phyloP scores from a whole-genome alignment of 2,329 filamentous ascomycete species.

The Hymenotorrendiella dingleyae region DNA sequence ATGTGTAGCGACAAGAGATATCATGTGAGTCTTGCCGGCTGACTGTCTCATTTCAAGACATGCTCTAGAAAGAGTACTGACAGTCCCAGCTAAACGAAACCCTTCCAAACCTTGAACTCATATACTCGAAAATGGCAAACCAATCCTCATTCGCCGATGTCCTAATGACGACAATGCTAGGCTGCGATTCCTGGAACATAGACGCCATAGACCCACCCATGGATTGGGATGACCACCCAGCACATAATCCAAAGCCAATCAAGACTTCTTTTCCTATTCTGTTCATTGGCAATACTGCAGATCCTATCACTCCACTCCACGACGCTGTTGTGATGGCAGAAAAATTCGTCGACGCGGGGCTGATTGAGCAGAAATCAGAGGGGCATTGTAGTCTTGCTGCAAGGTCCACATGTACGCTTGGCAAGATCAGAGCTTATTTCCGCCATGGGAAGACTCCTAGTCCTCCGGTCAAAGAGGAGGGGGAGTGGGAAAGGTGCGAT shows the following conservation, averaged over 20 bases:
- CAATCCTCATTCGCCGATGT: constrained; percentile 19
- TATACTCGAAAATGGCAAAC: constrained; percentile 19
- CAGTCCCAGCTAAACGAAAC: constrained; percentile 23
- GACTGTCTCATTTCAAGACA: background rate
- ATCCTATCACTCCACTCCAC: constrained; percentile 33
- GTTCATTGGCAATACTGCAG: constrained; percentile 35
- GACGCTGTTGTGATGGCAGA: constrained; percentile 27
- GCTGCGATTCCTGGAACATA: constrained; percentile 23
- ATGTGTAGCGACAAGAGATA: constrained; percentile 29
- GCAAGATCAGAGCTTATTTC: constrained; percentile 23
- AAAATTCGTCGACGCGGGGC: constrained; percentile 24
- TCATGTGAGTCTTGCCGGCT: constrained; percentile 13
- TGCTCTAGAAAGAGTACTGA: no score
- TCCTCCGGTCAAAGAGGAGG: constrained; percentile 15
- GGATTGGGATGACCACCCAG: constrained; percentile 26
- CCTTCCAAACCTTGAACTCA: constrained; percentile 20
- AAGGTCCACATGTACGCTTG: constrained; percentile 22
- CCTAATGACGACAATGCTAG: constrained; percentile 24
- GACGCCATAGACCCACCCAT: constrained; percentile 23
- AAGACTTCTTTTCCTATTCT: constrained; percentile 35
- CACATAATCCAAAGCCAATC: constrained; percentile 22
- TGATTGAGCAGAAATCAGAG: constrained; percentile 26
- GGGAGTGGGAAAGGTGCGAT: constrained; percentile 24
- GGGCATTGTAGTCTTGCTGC: constrained; percentile 25
- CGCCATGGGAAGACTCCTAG: constrained; percentile 22